Evolutionary conservation across 1,284 basidiomycete genomes (phyloP).

Genomic region (Xerocomus amazonicus): DNA sequence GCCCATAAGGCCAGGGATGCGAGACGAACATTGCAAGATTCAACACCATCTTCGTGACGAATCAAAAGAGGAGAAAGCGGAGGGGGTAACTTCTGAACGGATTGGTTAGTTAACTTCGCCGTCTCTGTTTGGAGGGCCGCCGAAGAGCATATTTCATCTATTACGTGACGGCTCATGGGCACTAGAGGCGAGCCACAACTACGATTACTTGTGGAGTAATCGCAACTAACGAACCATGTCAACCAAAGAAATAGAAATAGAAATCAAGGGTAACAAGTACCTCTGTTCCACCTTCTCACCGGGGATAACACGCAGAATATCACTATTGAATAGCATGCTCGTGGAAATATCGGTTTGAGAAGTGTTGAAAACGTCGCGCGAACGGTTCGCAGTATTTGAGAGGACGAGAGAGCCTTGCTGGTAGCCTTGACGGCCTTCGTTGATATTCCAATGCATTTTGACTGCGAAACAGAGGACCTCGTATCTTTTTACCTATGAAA

Average conservation of each 20-base stretch:
- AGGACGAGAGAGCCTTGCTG: constrained; percentile 24
- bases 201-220: neutral
- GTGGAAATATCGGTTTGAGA: neutral
- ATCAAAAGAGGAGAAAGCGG: neutral
- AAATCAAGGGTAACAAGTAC: constrained; percentile 12
- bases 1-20: neutral
- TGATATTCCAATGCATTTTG: constrained; percentile 27
- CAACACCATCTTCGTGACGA: neutral
- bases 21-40: neutral
- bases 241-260: neutral
- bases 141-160: constrained; percentile 17
- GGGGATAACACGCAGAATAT: constrained; percentile 21
- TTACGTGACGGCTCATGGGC: constrained; percentile 18
- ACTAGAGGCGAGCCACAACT: constrained; percentile 11
- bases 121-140: constrained; percentile 1
- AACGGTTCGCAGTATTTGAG: constrained; percentile 8
- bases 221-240: constrained; percentile 7
- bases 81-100: neutral
- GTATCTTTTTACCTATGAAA: constrained; percentile 25
- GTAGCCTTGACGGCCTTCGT: neutral
- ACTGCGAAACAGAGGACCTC: constrained; percentile 31
- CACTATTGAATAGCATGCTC: constrained; percentile 14
- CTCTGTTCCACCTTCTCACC: constrained; percentile 7
- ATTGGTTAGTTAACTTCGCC: neutral
- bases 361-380: neutral